These are phyloP conservation scores for Penicillium sp. DNA, from an alignment of 2,329 filamentous ascomycete genomes.

Conservation along the genomic window DNA sequence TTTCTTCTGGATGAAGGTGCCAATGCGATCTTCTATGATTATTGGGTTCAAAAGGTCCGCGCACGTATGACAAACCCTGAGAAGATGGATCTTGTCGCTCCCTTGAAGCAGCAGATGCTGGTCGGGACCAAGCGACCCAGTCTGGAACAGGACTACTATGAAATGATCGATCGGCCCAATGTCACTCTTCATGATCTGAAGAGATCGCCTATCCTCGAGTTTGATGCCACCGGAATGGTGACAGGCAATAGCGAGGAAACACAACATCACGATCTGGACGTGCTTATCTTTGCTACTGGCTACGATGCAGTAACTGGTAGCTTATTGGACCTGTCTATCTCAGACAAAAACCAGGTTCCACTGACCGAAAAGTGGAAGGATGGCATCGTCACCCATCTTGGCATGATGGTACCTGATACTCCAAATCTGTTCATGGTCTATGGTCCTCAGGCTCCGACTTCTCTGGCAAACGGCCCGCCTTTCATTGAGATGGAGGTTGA, in stretches of 20 bases:
- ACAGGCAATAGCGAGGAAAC: slow-evolving; percentile 37
- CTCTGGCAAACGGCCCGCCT: slow-evolving; percentile 41
- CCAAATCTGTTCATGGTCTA: slow-evolving; percentile 52
- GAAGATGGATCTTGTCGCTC: slow-evolving; percentile 57
- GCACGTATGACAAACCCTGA: slow-evolving; percentile 54
- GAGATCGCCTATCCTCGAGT: slow-evolving; percentile 45
- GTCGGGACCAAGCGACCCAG: slow-evolving; percentile 57
- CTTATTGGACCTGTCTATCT: slow-evolving; percentile 37
- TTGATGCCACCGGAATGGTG: slow-evolving; percentile 44
- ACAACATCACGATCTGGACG: slow-evolving; percentile 39
- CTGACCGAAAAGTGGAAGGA: slow-evolving; percentile 22
- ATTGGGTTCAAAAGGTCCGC: slow-evolving; percentile 58
- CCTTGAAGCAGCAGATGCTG: slow-evolving; percentile 54
- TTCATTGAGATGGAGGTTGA: slow-evolving; percentile 43
- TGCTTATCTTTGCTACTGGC: slow-evolving; percentile 44
- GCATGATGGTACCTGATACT: slow-evolving; percentile 43
- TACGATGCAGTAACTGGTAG: slow-evolving; percentile 45
- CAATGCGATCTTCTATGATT: slow-evolving; percentile 58
- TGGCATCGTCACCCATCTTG: slow-evolving; percentile 37
- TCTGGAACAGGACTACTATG: slow-evolving; percentile 56
- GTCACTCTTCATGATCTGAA: slow-evolving; percentile 53
- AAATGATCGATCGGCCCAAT: slow-evolving; percentile 51
- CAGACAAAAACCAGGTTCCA: slow-evolving; percentile 11
- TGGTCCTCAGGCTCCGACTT: slow-evolving; percentile 42
- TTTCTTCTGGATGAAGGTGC: slow-evolving; percentile 43